Percentiles rank a stretch among this genome's conserved stretches.
These are phyloP conservation scores for Cordyceps cateniannulata DNA, from an alignment of 2,329 filamentous ascomycete genomes.

Conservation along the genomic window DNA sequence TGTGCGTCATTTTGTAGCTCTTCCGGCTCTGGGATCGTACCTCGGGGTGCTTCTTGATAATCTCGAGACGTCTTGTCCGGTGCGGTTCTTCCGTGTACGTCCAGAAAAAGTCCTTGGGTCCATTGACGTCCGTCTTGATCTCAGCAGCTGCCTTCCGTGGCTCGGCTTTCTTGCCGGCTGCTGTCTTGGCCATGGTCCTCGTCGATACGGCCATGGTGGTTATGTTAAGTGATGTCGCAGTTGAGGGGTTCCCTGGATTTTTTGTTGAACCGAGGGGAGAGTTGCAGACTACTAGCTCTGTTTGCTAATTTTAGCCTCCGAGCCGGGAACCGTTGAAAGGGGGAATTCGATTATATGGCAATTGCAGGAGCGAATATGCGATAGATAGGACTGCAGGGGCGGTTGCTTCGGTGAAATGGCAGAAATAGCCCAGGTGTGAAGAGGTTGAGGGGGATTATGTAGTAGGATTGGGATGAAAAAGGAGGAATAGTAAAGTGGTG, in stretches of 20 bases:
- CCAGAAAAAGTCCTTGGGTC: conserved; percentile 73
- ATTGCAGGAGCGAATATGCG: background rate
- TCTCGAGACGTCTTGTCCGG: conserved; percentile 79
- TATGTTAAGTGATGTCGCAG: background rate
- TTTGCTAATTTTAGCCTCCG: conserved; percentile 5
- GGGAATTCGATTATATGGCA: background rate
- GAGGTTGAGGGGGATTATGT: no score
- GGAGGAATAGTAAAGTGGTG: background rate
- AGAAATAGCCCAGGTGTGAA: background rate
- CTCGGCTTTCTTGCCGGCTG: background rate
- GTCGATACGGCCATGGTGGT: conserved; percentile 1
- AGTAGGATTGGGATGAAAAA: background rate
- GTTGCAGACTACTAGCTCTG: background rate
- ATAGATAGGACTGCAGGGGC: background rate
- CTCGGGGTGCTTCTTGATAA: conserved; percentile 98
- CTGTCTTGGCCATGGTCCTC: conserved; percentile 7
- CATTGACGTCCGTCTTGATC: conserved; percentile 17
- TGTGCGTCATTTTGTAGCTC: background rate
- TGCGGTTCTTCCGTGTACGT: conserved; percentile 98
- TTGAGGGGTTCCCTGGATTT: background rate
- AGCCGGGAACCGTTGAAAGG: background rate
- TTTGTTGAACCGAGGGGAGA: background rate
- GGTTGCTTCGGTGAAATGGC: background rate
- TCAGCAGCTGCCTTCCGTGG: background rate
- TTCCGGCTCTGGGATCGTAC: conserved; percentile 38